Conservation (phyloP, 768 basidiomycete species). For the Tylopilus sp. region DNA sequence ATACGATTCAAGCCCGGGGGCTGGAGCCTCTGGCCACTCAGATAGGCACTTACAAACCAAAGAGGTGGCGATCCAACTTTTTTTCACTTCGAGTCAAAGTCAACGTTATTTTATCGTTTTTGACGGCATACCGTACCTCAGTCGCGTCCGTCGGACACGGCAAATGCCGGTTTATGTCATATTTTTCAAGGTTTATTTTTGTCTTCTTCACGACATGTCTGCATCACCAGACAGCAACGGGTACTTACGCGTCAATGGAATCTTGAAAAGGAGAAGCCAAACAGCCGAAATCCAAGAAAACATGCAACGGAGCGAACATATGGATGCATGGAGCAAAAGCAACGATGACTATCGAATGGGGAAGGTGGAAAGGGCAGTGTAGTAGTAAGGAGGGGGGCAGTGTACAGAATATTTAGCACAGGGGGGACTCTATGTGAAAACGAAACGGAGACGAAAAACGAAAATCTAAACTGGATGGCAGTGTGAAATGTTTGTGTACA, state of each 20-base stretch:
- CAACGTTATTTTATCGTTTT: no score
- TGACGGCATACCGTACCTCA: no score
- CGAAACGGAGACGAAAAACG: neutral
- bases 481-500: neutral
- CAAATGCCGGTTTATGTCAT: neutral
- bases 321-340: neutral
- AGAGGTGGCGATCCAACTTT: no score
- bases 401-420: conserved; percentile 13
- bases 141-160: no score
- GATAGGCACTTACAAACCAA: no score
- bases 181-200: neutral
- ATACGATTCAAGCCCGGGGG: no score
- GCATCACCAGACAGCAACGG: no score
- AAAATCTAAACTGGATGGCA: conserved; percentile 5
- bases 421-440: neutral
- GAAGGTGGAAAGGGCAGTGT: neutral
- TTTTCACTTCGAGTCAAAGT: no score
- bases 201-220: neutral
- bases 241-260: neutral
- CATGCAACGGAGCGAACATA: neutral
- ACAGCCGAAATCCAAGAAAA: neutral
- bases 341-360: neutral
- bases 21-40: no score
- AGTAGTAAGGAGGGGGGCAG: neutral
- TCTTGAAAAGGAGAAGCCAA: neutral